Evolutionary conservation across 1,284 basidiomycete species (phyloP).

Genomic region (Naganishia liquefaciens): DNA sequence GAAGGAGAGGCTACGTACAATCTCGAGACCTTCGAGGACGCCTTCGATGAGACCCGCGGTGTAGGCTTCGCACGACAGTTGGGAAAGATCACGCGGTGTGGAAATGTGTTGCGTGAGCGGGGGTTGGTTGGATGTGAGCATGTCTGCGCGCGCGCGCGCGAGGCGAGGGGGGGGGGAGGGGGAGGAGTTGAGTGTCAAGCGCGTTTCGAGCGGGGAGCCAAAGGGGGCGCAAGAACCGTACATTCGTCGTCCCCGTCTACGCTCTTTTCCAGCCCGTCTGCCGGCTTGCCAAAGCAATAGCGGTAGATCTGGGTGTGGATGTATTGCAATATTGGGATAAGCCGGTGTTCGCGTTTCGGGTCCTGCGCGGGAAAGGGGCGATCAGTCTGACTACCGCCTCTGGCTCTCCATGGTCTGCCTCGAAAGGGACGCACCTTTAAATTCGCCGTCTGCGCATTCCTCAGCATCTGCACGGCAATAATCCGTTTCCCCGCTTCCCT

Average conservation of each 20-base stretch:
- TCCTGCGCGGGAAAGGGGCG: constrained; percentile 68
- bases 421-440: constrained; percentile 56
- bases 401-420: background rate
- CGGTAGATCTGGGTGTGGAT: constrained; percentile 93
- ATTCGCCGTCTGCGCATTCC: constrained; percentile 48
- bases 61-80: constrained; percentile 92
- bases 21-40: constrained; percentile 89
- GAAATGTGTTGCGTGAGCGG: constrained; percentile 87
- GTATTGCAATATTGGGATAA: constrained; percentile 83
- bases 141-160: constrained; percentile 62
- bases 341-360: constrained; percentile 82
- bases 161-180: background rate
- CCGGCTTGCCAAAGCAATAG: constrained; percentile 86
- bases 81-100: constrained; percentile 89
- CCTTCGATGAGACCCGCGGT: constrained; percentile 97
- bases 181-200: background rate
- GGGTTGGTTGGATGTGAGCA: constrained; percentile 97
- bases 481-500: constrained; percentile 84
- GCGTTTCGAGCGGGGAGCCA: too few species aligned
- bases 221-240: too few species aligned
- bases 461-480: constrained; percentile 56
- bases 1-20: constrained; percentile 65
- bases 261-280: constrained; percentile 92
- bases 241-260: constrained; percentile 96
- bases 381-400: background rate